Evolutionary conservation across 768 basidiomycete genomes (phyloP).

Genomic region (Clitopilus passeckerianus): DNA sequence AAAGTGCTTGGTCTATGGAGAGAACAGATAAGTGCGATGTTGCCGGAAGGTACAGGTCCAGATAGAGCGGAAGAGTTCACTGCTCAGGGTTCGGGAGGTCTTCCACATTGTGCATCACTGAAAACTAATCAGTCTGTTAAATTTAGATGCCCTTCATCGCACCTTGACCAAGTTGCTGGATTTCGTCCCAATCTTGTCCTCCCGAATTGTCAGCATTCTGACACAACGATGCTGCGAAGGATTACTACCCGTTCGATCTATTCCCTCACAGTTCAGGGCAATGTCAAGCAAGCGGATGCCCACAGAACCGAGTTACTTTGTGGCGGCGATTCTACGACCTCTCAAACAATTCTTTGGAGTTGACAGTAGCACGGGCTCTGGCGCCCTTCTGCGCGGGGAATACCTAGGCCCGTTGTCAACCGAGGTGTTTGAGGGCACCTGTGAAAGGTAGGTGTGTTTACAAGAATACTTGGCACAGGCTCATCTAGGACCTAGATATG

Average conservation of each 20-base stretch:
- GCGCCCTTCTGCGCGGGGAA: slow-evolving; percentile 49
- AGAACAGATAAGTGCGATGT: slow-evolving; percentile 57
- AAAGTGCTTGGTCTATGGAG: slow-evolving; percentile 60
- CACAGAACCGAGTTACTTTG: slow-evolving; percentile 82
- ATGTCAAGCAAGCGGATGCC: slow-evolving; percentile 71
- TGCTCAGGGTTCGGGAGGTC: slow-evolving; percentile 45
- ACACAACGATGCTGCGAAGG: slow-evolving; percentile 81
- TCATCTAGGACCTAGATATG: slow-evolving; percentile 49
- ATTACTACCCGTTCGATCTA: slow-evolving; percentile 77
- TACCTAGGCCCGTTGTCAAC: slow-evolving; percentile 46
- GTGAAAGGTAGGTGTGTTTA: slow-evolving; percentile 46
- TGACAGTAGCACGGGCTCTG: slow-evolving; percentile 53
- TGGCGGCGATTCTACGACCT: slow-evolving; percentile 76
- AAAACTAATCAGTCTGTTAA: slow-evolving; percentile 2
- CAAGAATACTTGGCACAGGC: background rate
- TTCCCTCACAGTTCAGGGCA: slow-evolving; percentile 88
- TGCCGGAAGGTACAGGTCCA: slow-evolving; percentile 35
- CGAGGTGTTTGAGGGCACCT: slow-evolving; percentile 69
- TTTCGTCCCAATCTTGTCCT: slow-evolving; percentile 54
- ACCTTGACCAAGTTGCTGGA: slow-evolving; percentile 44
- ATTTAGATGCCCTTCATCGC: slow-evolving; percentile 50
- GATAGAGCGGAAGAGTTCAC: slow-evolving; percentile 20
- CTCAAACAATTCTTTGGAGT: slow-evolving; percentile 69
- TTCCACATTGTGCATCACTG: background rate
- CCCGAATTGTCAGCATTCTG: slow-evolving; percentile 66